Evolutionary conservation across 805 yeast species (phyloP), one percentile per base, ranked within the genome.

Genomic region (Sugiyamaella floridensis): DNA sequence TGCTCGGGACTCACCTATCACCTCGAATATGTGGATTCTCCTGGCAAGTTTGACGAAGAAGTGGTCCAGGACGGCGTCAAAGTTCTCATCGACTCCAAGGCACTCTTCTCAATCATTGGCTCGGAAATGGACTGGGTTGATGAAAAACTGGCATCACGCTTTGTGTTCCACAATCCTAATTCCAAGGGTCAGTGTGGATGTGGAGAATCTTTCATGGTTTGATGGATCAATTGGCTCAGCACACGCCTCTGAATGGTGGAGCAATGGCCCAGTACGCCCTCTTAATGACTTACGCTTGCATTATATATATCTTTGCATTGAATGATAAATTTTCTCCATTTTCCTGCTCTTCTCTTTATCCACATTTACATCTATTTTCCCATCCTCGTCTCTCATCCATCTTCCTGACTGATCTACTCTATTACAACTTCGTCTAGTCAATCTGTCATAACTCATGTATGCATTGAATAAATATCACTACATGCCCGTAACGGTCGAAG

Each of bases 91-190:
- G 99, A 93, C 67, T 92, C 98, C 26, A 93, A 93, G 69, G 99
- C 99, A 0, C 76, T 93, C 51, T 90, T 93, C 69, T 85, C 95
- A 60, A 90, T 93, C 45, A 95, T 93, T 54, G 99, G 99, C 0
- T 85, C 95, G 5, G 96, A 90, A 70, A 93, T 93, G 99, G 99
- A 93, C 70, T 93, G 97, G 96, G 76, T 88, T 47, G 98, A 93
- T 65, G 97, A 93, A 64, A 90, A 89, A 68, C 74, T 93, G 57
- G 79, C 89, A 32, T 83, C 93, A 12, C 80, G 95, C 63, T 93
- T 93, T 67, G 89, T 93, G 16, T 93, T 93, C 76, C 85, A 79
- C 66, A 93, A 93, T 69, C 99, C 99, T 57, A 93, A 93, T 71
- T 86, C 96, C 41, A 93, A 92, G 73, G 99, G 98, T 32, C 87